These are phyloP conservation scores for Leptographium lundbergii DNA, from an alignment of 2,329 filamentous ascomycete species.

Conservation along the genomic window DNA sequence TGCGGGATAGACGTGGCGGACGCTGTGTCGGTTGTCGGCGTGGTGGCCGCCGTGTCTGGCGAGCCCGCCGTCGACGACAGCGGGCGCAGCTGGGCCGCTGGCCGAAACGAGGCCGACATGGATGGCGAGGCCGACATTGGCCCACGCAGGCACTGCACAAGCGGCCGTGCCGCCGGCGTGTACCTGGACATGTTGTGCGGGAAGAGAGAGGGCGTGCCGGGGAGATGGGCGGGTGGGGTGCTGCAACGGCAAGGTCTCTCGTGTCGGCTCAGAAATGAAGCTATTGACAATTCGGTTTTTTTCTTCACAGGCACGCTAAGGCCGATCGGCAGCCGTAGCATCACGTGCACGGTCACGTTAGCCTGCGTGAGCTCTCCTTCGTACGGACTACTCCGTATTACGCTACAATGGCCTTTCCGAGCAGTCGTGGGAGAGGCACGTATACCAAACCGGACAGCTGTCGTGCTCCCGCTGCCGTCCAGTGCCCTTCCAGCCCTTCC, in stretches of 20 bases:
- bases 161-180: slow-evolving; percentile 11
- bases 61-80: neutral
- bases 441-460: too few relatives aligned
- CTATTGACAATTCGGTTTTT: neutral
- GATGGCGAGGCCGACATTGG: neutral
- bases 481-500: too few relatives aligned
- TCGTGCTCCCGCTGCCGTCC: too few relatives aligned
- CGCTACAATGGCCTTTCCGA: too few relatives aligned
- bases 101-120: neutral
- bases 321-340: neutral
- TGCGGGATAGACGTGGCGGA: slow-evolving; percentile 5
- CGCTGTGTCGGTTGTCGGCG: neutral
- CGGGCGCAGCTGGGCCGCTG: neutral
- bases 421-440: neutral
- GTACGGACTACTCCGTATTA: too few relatives aligned
- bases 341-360: too few relatives aligned
- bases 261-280: neutral
- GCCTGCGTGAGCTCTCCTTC: too few relatives aligned
- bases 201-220: neutral
- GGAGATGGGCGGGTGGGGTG: neutral
- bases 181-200: slow-evolving; percentile 7
- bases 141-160: slow-evolving; percentile 9
- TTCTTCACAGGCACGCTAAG: neutral
- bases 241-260: neutral
- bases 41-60: neutral